phyloP scores from a whole-genome alignment of 345 rosid genomes.

The Bretschneidera sinensis region DNA sequence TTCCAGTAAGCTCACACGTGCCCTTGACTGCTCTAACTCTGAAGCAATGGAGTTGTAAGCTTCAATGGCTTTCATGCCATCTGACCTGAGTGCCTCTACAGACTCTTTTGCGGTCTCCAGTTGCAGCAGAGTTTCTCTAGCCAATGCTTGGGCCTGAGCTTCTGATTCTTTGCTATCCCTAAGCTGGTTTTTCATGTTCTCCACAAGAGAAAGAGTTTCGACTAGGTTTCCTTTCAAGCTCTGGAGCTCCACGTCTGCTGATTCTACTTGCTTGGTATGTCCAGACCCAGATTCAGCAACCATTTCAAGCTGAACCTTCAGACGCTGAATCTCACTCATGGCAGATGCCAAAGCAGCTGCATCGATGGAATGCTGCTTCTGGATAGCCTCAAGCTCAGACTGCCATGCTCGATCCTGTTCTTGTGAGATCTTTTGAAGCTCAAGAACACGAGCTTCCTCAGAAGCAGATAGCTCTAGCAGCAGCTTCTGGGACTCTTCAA shows the following conservation, averaged over 20 bases:
- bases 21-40: slow-evolving; percentile 70
- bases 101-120: slow-evolving; percentile 66
- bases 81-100: slow-evolving; percentile 58
- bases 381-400: slow-evolving; percentile 48
- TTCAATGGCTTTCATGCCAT: slow-evolving; percentile 52
- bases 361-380: slow-evolving; percentile 52
- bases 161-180: slow-evolving; percentile 72
- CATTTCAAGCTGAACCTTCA: slow-evolving; percentile 60
- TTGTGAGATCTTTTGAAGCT: slow-evolving; percentile 41
- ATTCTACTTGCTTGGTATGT: slow-evolving; percentile 47
- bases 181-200: slow-evolving; percentile 70
- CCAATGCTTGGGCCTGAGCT: slow-evolving; percentile 56
- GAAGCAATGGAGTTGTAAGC: slow-evolving; percentile 51
- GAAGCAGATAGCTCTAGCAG: slow-evolving; percentile 46
- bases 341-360: slow-evolving; percentile 55
- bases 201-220: slow-evolving; percentile 58
- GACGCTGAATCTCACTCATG: slow-evolving; percentile 64
- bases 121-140: slow-evolving; percentile 63
- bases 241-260: slow-evolving; percentile 49
- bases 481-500: slow-evolving; percentile 57
- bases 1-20: slow-evolving; percentile 47
- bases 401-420: slow-evolving; percentile 45
- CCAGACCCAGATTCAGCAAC: slow-evolving; percentile 57
- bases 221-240: slow-evolving; percentile 60
- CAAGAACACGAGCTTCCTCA: slow-evolving; percentile 36